phyloP scores from a whole-genome alignment of 768 basidiomycete genomes.

The Collybia mongolica region DNA sequence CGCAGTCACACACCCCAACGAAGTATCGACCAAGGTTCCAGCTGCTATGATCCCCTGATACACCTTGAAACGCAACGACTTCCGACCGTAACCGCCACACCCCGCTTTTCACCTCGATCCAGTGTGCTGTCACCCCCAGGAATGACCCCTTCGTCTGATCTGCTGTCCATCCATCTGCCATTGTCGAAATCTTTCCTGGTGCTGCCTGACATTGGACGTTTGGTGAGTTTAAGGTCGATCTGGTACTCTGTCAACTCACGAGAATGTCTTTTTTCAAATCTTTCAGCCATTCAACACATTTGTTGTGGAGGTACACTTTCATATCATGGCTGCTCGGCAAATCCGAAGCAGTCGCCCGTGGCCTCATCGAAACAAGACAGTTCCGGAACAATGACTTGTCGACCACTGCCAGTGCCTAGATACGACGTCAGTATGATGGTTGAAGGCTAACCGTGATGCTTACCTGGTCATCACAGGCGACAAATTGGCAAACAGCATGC shows the following conservation, averaged over 20 bases:
- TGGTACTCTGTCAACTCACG: background rate
- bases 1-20: too few species aligned
- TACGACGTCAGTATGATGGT: too few species aligned
- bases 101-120: conserved; percentile 4
- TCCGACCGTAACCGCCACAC: background rate
- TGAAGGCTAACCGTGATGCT: too few species aligned
- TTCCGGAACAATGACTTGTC: background rate
- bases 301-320: conserved; percentile 12
- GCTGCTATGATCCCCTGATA: conserved; percentile 1
- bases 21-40: conserved; percentile 1
- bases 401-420: background rate
- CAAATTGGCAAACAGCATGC: conserved; percentile 11
- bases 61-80: conserved; percentile 1
- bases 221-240: background rate
- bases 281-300: conserved; percentile 8
- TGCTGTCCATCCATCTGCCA: conserved; percentile 9
- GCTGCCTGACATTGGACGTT: conserved; percentile 3
- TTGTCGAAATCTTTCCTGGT: conserved; percentile 14
- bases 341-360: background rate
- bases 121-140: conserved; percentile 14
- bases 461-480: conserved; percentile 17
- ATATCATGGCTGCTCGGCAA: conserved; percentile 8
- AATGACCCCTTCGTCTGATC: conserved; percentile 12
- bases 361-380: conserved; percentile 1
- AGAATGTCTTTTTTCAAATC: too few species aligned